A percentile compares a stretch with the other conserved stretches of the same genome.
Conservation (phyloP, 225 moss, liverwort and hornwort genomes). For the Takakia lepidozioides region DNA sequence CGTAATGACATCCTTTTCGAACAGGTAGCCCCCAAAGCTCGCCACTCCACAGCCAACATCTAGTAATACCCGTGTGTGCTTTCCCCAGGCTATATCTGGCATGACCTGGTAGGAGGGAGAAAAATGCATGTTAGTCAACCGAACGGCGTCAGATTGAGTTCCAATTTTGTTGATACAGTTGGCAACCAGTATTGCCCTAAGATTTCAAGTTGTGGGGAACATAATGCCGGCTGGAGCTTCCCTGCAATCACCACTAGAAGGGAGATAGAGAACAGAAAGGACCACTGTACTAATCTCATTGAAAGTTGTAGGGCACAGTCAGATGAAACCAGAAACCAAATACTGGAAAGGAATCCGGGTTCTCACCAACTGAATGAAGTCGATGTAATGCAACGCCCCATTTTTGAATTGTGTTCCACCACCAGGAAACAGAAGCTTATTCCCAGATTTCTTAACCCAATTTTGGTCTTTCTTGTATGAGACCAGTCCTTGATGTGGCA, state of each 20-base stretch:
- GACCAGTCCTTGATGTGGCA: conserved; percentile 38
- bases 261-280: too few relatives aligned
- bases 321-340: too few relatives aligned
- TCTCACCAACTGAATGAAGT: conserved; percentile 32
- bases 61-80: conserved; percentile 63
- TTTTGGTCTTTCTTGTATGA: conserved; percentile 51
- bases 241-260: neutral
- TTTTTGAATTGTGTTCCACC: conserved; percentile 52
- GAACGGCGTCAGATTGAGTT: too few relatives aligned
- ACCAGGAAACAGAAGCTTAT: conserved; percentile 37
- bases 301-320: too few relatives aligned
- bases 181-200: too few relatives aligned
- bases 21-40: conserved; percentile 80
- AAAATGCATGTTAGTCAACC: neutral
- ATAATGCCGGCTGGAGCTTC: neutral
- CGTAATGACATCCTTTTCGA: conserved; percentile 71
- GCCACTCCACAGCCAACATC: conserved; percentile 96
- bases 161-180: too few relatives aligned
- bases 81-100: conserved; percentile 65
- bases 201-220: too few relatives aligned
- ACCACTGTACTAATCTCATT: too few relatives aligned
- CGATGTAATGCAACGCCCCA: conserved; percentile 47
- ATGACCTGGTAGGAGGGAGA: conserved; percentile 35
- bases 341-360: too few relatives aligned
- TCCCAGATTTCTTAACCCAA: conserved; percentile 43